These are phyloP conservation scores for Lentinus brumalis DNA, from an alignment of 768 basidiomycete genomes.

Conservation along the genomic window DNA sequence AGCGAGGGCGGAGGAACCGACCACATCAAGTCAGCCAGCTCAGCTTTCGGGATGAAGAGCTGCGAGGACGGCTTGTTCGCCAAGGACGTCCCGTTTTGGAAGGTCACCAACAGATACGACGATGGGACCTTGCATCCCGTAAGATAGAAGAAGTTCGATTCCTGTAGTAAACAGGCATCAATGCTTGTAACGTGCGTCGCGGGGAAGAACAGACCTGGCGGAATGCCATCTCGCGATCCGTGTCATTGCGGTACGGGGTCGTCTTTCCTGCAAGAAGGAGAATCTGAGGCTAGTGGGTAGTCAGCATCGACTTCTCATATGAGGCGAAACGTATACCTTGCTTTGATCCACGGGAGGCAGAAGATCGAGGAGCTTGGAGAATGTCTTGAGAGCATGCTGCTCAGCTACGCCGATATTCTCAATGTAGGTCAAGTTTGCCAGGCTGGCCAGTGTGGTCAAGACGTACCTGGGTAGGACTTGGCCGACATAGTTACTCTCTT, in stretches of 20 bases:
- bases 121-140: constrained; percentile 78
- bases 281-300: constrained; percentile 60
- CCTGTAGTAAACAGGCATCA: constrained; percentile 35
- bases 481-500: too few species aligned
- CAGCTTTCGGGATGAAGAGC: constrained; percentile 79
- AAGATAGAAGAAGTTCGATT: constrained; percentile 89
- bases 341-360: constrained; percentile 50
- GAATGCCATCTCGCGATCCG: constrained; percentile 79
- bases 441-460: neutral
- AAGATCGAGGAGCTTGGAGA: constrained; percentile 49
- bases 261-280: constrained; percentile 66
- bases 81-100: constrained; percentile 51
- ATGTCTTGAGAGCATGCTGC: constrained; percentile 55
- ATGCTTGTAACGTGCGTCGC: constrained; percentile 26
- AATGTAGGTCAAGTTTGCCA: neutral
- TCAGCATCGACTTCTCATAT: neutral
- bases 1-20: constrained; percentile 78
- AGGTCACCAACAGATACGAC: constrained; percentile 65
- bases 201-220: constrained; percentile 38
- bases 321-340: constrained; percentile 45
- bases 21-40: constrained; percentile 83
- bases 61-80: constrained; percentile 47
- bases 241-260: constrained; percentile 73
- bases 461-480: neutral
- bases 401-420: constrained; percentile 38